A percentile compares a stretch with the other conserved stretches of the same genome.
Conservation (phyloP, 352 stramenopile genomes). For the Thalassiosira hispida region DNA sequence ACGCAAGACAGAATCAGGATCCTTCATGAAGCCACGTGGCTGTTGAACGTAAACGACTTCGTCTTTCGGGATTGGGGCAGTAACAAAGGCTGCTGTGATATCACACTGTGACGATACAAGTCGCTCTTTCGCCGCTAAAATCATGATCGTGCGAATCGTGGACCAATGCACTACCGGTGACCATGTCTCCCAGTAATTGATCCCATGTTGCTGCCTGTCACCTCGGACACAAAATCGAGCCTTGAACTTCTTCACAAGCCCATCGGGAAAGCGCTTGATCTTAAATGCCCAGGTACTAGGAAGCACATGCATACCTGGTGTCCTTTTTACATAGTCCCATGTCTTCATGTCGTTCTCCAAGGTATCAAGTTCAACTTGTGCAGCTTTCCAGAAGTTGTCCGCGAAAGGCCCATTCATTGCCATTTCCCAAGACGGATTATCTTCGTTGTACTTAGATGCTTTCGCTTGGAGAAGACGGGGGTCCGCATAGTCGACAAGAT, state of each 20-base stretch:
- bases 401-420: conserved; percentile 4
- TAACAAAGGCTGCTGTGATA: no score
- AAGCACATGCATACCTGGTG: conserved; percentile 24
- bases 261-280: conserved; percentile 7
- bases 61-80: no score
- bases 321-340: conserved; percentile 2
- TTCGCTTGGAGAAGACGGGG: not conserved
- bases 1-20: no score
- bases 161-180: no score
- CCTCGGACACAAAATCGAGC: conserved; percentile 26
- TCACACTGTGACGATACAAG: no score
- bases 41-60: conserved; percentile 44
- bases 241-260: conserved; percentile 37
- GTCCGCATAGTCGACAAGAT: not conserved
- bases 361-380: no score
- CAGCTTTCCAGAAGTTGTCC: conserved; percentile 18
- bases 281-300: conserved; percentile 15
- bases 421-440: not conserved
- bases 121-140: no score
- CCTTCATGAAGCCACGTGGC: conserved; percentile 30
- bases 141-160: no score
- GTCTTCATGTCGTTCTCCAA: conserved; percentile 27
- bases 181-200: no score
- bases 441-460: conserved; percentile 9
- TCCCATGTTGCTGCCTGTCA: conserved; percentile 8